A percentile compares a stretch with the other conserved stretches of the same genome.
These are phyloP conservation scores for Monoraphidium neglectum DNA, from an alignment of 139 green algal species.

Conservation along the genomic window DNA sequence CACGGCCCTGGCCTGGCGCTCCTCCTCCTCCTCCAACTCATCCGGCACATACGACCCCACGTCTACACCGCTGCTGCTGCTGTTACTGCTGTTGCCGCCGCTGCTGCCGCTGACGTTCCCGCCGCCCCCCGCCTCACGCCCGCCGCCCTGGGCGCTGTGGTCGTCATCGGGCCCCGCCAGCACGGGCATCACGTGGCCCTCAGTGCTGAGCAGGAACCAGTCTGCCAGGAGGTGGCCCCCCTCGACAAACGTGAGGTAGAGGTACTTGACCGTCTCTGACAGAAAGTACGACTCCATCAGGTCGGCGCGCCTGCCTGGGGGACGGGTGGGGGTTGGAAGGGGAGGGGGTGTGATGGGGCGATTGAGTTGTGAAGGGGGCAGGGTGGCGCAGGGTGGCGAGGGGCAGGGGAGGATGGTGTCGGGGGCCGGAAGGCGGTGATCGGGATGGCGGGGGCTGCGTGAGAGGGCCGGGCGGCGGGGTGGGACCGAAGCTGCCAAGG, in stretches of 20 bases:
- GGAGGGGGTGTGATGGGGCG: not conserved
- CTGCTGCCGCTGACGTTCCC: constrained; percentile 27
- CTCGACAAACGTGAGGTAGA: constrained; percentile 75
- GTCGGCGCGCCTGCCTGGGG: constrained; percentile 67
- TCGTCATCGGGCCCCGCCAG: constrained; percentile 12
- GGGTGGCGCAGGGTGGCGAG: not conserved
- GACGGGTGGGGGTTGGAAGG: not conserved
- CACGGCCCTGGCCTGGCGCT: too few species aligned
- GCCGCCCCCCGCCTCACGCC: not conserved
- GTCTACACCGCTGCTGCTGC: constrained; percentile 16
- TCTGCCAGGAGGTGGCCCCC: constrained; percentile 40
- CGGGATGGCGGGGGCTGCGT: too few species aligned
- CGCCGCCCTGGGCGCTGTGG: not conserved
- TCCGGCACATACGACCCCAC: too few species aligned
- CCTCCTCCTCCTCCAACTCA: too few species aligned
- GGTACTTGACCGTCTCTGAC: constrained; percentile 89
- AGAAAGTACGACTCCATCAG: constrained; percentile 94
- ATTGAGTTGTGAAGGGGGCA: not conserved
- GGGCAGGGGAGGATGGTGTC: not conserved
- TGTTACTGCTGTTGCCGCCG: not conserved
- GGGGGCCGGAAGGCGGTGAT: not conserved
- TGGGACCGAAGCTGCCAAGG: too few species aligned
- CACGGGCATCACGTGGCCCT: constrained; percentile 70
- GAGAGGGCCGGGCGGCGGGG: too few species aligned
- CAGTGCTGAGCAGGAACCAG: constrained; percentile 74